Percentiles rank a stretch among this genome's conserved stretches.
Conservation (phyloP, 2,329 filamentous ascomycete species). For the Fusarium nurragi region DNA sequence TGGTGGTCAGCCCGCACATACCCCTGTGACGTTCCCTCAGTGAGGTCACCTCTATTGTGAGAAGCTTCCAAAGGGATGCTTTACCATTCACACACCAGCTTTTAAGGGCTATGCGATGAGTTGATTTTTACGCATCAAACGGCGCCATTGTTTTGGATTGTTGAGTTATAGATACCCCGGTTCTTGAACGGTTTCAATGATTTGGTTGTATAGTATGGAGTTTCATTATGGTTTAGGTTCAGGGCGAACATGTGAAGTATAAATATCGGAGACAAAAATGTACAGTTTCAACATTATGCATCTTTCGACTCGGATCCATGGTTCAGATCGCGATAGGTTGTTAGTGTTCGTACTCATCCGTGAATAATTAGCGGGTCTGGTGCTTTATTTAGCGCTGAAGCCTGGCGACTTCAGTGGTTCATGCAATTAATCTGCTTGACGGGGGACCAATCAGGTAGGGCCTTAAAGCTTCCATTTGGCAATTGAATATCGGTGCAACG, state of each 20-base stretch:
- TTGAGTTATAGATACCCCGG: conserved; percentile 44
- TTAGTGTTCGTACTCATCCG: background rate
- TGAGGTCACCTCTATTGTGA: conserved; percentile 8
- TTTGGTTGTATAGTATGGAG: conserved; percentile 27
- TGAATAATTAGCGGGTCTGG: conserved; percentile 8
- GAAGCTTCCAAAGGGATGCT: background rate
- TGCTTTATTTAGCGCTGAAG: conserved; percentile 32
- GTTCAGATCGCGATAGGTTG: background rate
- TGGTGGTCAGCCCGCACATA: conserved; percentile 41
- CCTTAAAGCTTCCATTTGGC: background rate
- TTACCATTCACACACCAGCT: background rate
- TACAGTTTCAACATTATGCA: background rate
- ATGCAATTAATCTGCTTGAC: background rate
- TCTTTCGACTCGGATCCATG: background rate
- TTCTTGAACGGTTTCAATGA: conserved; percentile 20
- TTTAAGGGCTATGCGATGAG: conserved; percentile 9
- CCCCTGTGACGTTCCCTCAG: conserved; percentile 39
- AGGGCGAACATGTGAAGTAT: background rate
- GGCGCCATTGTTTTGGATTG: conserved; percentile 37
- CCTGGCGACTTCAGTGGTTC: conserved; percentile 29
- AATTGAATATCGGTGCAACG: background rate
- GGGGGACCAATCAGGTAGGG: conserved; percentile 17
- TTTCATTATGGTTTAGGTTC: conserved; percentile 2
- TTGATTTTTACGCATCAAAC: conserved; percentile 34
- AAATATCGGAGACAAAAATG: background rate